Evolutionary conservation across 2,329 filamentous ascomycete genomes (phyloP).

Genomic region (Xylariaceae sp.): DNA sequence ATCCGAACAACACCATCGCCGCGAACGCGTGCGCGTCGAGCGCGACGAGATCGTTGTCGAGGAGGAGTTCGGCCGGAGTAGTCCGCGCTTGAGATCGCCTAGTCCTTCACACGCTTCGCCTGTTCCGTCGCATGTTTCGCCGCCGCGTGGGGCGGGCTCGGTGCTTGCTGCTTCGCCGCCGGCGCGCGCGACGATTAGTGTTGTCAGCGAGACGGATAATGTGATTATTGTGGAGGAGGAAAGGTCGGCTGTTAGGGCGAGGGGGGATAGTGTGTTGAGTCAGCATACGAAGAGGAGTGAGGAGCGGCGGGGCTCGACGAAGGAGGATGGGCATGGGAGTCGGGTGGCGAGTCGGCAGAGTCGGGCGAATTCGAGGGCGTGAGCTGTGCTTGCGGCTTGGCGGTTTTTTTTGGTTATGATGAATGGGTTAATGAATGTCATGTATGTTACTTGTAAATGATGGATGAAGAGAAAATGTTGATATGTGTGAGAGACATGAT

Average conservation of each 20-base stretch:
- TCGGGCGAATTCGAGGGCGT: slow-evolving; percentile 30
- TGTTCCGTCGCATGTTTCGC: slow-evolving; percentile 9
- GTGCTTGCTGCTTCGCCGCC: background rate
- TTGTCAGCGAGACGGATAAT: slow-evolving; percentile 32
- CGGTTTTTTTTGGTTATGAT: too few species aligned
- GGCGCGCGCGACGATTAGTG: slow-evolving; percentile 1
- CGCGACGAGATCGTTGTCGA: slow-evolving; percentile 30
- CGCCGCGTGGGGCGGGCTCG: slow-evolving; percentile 18
- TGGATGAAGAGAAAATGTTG: too few species aligned
- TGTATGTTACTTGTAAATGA: too few species aligned
- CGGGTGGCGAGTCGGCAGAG: slow-evolving; percentile 32
- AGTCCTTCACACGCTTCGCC: background rate
- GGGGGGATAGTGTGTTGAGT: slow-evolving; percentile 26
- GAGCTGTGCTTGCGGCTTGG: slow-evolving; percentile 3
- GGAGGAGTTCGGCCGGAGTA: slow-evolving; percentile 19
- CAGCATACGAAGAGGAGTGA: slow-evolving; percentile 24
- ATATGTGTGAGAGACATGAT: too few species aligned
- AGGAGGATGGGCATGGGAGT: slow-evolving; percentile 30
- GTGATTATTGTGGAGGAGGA: slow-evolving; percentile 38
- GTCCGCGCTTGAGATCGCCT: slow-evolving; percentile 12
- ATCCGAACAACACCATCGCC: slow-evolving; percentile 30
- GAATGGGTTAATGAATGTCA: too few species aligned
- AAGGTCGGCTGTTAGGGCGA: slow-evolving; percentile 28
- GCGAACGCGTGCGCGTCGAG: slow-evolving; percentile 15
- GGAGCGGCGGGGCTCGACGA: slow-evolving; percentile 25